These are phyloP conservation scores for Spizellomyces sp. DNA, from an alignment of 192 early-diverging fungal species.

Conservation along the genomic window DNA sequence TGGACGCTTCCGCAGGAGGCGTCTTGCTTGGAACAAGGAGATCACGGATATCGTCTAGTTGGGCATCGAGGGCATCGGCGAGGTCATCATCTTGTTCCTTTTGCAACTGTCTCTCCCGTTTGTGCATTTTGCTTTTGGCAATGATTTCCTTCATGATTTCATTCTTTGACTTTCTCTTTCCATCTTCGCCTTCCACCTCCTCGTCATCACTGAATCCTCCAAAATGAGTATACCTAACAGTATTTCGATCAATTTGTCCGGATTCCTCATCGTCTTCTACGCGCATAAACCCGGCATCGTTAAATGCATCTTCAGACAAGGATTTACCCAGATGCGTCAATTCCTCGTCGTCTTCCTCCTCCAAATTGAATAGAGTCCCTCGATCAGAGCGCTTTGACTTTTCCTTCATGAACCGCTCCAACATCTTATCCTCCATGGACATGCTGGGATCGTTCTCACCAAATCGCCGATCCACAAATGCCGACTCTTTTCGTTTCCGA, in stretches of 20 bases:
- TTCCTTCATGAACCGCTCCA: slow-evolving; percentile 91
- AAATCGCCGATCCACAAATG: slow-evolving; percentile 90
- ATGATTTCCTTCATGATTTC: slow-evolving; percentile 99
- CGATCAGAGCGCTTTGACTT: slow-evolving; percentile 41
- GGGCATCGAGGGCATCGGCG: slow-evolving; percentile 83
- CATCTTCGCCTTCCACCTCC: slow-evolving; percentile 32
- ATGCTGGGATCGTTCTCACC: slow-evolving; percentile 87
- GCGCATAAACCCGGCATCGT: slow-evolving; percentile 66
- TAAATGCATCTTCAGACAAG: slow-evolving; percentile 82
- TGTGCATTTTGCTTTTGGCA: slow-evolving; percentile 95
- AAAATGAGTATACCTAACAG: slow-evolving; percentile 79
- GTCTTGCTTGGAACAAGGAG: slow-evolving; percentile 57
- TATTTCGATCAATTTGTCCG: slow-evolving; percentile 68
- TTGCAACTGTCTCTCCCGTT: slow-evolving; percentile 85
- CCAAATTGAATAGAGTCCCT: slow-evolving; percentile 74
- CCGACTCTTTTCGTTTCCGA: slow-evolving; percentile 67
- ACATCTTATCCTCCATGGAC: slow-evolving; percentile 95
- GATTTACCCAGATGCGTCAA: slow-evolving; percentile 96
- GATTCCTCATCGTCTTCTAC: slow-evolving; percentile 52
- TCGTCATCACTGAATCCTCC: slow-evolving; percentile 82
- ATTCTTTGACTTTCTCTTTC: slow-evolving; percentile 77
- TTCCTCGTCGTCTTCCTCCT: slow-evolving; percentile 60
- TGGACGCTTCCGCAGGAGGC: slow-evolving; percentile 27
- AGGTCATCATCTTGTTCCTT: slow-evolving; percentile 86
- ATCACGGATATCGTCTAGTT: slow-evolving; percentile 79